Percentiles rank a stretch among this genome's conserved stretches.
These are phyloP conservation scores for Metarhizium sp. DNA, from an alignment of 2,329 filamentous ascomycete species.

Conservation along the genomic window DNA sequence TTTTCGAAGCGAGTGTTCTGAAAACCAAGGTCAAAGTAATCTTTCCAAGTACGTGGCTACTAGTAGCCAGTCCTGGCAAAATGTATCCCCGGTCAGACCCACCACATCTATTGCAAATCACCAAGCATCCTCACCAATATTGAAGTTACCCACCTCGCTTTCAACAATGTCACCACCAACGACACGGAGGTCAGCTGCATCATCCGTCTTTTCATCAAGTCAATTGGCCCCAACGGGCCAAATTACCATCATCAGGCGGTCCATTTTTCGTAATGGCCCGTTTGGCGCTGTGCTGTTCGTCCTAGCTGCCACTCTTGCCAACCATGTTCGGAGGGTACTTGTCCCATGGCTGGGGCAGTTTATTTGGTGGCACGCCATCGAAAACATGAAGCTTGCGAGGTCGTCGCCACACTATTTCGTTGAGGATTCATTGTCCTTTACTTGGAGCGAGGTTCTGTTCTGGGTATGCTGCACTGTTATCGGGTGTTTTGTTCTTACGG, in stretches of 20 bases:
- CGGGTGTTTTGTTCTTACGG: not conserved
- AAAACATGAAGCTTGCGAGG: constrained; percentile 25
- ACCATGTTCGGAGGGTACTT: constrained; percentile 29
- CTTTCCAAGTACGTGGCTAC: no score
- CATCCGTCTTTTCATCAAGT: not conserved
- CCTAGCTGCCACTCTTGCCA: constrained; percentile 24
- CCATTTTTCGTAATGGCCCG: constrained; percentile 17
- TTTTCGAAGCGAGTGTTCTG: no score
- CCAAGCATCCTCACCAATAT: no score
- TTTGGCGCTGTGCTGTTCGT: constrained; percentile 16
- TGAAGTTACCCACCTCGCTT: not conserved
- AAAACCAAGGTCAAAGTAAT: no score
- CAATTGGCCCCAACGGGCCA: not conserved
- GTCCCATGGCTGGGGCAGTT: constrained; percentile 20
- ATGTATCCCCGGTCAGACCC: no score
- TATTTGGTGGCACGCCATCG: constrained; percentile 20
- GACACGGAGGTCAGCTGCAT: not conserved
- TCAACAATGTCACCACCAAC: not conserved
- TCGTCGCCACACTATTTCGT: constrained; percentile 26
- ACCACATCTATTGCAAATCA: no score
- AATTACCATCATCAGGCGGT: not conserved
- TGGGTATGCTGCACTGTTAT: constrained; percentile 1
- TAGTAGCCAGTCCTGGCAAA: no score
- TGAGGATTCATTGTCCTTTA: constrained; percentile 12
- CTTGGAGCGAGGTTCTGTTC: constrained; percentile 6